These are phyloP conservation scores for Kuraishia floccosa DNA, from an alignment of 805 yeast species.

Conservation along the genomic window DNA sequence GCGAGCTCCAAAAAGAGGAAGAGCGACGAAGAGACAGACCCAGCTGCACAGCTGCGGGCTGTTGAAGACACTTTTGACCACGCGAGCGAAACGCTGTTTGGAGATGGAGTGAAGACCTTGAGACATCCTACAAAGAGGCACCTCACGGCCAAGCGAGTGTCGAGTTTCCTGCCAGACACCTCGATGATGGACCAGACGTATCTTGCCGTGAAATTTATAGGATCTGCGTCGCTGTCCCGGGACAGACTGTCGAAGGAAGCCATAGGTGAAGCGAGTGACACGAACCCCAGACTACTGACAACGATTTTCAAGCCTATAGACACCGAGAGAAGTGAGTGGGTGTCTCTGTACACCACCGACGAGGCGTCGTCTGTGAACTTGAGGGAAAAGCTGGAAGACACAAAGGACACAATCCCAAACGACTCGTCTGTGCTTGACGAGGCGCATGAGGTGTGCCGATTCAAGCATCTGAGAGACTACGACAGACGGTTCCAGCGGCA, in stretches of 20 bases:
- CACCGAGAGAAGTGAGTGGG: constrained; percentile 64
- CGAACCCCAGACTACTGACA: constrained; percentile 29
- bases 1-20: too few species aligned
- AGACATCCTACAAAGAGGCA: constrained; percentile 73
- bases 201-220: constrained; percentile 49
- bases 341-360: constrained; percentile 51
- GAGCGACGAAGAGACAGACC: constrained; percentile 28
- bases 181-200: constrained; percentile 79
- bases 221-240: constrained; percentile 36
- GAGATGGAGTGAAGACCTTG: constrained; percentile 29
- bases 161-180: constrained; percentile 84
- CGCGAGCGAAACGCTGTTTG: constrained; percentile 34
- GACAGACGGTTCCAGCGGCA: constrained; percentile 51
- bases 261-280: constrained; percentile 16
- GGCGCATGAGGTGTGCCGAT: constrained; percentile 43
- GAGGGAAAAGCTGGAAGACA: constrained; percentile 30
- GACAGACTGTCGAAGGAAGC: constrained; percentile 22
- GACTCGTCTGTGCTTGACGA: constrained; percentile 12
- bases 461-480: constrained; percentile 64
- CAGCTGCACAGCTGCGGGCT: constrained; percentile 50
- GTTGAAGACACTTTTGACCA: constrained; percentile 74
- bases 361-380: constrained; percentile 27
- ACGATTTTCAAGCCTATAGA: constrained; percentile 69
- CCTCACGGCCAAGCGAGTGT: constrained; percentile 62
- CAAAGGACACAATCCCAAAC: constrained; percentile 27